Evolutionary conservation across 2,329 filamentous ascomycete genomes (phyloP).

Genomic region (Penicillium janthinellum): DNA sequence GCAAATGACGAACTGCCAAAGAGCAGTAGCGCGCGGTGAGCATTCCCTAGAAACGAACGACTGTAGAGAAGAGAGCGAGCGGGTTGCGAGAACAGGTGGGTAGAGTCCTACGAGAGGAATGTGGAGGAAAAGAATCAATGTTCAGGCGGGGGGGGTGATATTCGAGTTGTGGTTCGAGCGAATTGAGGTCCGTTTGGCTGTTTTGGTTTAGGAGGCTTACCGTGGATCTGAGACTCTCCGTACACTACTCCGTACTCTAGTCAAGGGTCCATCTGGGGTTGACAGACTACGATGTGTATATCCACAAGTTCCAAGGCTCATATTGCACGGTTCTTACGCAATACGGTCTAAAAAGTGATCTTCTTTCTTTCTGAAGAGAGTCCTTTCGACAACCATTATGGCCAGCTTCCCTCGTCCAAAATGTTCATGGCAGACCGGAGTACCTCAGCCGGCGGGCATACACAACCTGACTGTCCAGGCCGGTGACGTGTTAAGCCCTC

Average conservation of each 20-base stretch:
- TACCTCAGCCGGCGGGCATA: too few species aligned
- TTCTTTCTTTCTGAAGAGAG: too few species aligned
- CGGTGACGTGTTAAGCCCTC: not conserved
- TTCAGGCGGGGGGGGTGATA: not conserved
- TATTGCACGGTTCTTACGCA: too few species aligned
- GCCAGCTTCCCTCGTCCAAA: too few species aligned
- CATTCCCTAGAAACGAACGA: slow-evolving; percentile 13
- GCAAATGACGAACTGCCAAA: slow-evolving; percentile 13
- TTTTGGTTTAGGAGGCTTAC: not conserved
- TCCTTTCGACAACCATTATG: too few species aligned
- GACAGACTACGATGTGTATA: not conserved
- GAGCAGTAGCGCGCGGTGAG: slow-evolving; percentile 8
- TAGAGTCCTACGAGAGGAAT: not conserved
- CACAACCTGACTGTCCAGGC: too few species aligned
- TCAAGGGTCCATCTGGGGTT: not conserved
- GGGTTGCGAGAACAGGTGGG: not conserved
- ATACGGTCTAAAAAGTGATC: too few species aligned
- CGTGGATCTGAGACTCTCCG: not conserved
- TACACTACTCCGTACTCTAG: not conserved
- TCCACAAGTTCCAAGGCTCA: too few species aligned
- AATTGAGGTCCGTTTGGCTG: not conserved
- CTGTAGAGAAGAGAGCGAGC: not conserved
- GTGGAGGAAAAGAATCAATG: not conserved
- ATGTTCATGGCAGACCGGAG: too few species aligned
- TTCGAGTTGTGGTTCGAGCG: slow-evolving; percentile 1